A percentile compares a stretch with the other conserved stretches of the same genome.
Evolutionary conservation across 2,329 filamentous ascomycete genomes (phyloP).

Genomic region (Colletotrichum sp.): DNA sequence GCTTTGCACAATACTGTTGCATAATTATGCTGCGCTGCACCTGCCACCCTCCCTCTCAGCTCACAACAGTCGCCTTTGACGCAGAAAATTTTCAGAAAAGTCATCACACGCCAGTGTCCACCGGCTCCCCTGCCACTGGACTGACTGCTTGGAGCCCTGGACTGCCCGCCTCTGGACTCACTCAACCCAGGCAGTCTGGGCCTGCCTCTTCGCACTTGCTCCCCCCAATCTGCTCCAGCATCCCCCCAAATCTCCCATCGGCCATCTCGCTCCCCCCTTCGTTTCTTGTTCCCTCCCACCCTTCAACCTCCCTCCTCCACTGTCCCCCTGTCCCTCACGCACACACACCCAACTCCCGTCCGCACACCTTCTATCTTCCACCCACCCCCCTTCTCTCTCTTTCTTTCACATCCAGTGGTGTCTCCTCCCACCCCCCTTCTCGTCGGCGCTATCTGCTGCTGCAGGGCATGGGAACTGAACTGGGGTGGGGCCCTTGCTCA

Average conservation of each 20-base stretch:
- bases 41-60: not conserved
- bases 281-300: not conserved
- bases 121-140: not conserved
- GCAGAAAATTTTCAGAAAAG: conserved; percentile 19
- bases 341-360: not conserved
- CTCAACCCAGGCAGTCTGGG: not conserved
- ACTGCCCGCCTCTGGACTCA: not conserved
- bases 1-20: not conserved
- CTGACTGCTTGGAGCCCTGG: not conserved
- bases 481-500: conserved; percentile 16
- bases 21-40: not conserved
- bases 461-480: conserved; percentile 18
- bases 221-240: not conserved
- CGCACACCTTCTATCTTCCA: not conserved
- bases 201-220: not conserved
- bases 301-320: not conserved
- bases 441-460: conserved; percentile 19
- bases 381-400: not conserved
- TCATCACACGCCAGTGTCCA: conserved; percentile 14
- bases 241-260: not conserved
- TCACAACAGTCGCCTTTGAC: conserved; percentile 17
- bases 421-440: not conserved
- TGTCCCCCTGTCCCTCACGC: not conserved
- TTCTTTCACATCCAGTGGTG: not conserved
- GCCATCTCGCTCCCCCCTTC: not conserved